Evolutionary conservation across 108 stramenopile genomes (phyloP).

Genomic region (Chaetoceros muelleri): DNA sequence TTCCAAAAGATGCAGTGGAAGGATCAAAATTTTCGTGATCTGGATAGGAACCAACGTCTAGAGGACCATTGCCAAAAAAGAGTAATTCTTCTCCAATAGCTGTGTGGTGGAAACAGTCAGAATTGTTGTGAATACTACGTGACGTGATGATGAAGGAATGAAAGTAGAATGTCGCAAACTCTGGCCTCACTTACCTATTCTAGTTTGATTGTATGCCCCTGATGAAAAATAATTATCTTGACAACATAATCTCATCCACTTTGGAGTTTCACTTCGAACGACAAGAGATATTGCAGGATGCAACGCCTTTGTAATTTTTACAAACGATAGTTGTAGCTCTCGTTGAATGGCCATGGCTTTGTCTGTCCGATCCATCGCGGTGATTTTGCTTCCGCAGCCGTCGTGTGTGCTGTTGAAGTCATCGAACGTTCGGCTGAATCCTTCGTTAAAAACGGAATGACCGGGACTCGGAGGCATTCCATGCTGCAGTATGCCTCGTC

Average conservation of each 20-base stretch:
- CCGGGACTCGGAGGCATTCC: background rate
- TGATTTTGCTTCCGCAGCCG: too few species aligned
- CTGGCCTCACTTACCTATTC: constrained; percentile 72
- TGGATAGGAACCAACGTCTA: constrained; percentile 5
- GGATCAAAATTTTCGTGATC: too few species aligned
- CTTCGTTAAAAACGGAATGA: background rate
- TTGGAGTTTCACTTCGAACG: constrained; percentile 48
- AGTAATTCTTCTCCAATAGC: constrained; percentile 30
- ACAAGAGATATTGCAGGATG: constrained; percentile 50
- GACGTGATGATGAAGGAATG: too few species aligned
- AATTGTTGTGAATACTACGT: background rate
- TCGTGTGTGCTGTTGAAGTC: background rate
- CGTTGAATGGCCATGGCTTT: constrained; percentile 78
- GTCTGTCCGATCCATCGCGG: constrained; percentile 47
- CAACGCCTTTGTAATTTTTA: constrained; percentile 45
- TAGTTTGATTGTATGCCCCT: constrained; percentile 51
- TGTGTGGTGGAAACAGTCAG: background rate
- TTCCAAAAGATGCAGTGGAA: too few species aligned
- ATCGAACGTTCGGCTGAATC: background rate
- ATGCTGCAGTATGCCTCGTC: background rate
- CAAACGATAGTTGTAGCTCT: constrained; percentile 75
- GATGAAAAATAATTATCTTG: constrained; percentile 73
- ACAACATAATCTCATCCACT: constrained; percentile 61
- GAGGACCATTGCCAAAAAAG: constrained; percentile 13
- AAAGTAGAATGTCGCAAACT: too few species aligned